These are phyloP conservation scores for Zygoascus hellenicus DNA, from an alignment of 1,139 yeast genomes.

Conservation along the genomic window DNA sequence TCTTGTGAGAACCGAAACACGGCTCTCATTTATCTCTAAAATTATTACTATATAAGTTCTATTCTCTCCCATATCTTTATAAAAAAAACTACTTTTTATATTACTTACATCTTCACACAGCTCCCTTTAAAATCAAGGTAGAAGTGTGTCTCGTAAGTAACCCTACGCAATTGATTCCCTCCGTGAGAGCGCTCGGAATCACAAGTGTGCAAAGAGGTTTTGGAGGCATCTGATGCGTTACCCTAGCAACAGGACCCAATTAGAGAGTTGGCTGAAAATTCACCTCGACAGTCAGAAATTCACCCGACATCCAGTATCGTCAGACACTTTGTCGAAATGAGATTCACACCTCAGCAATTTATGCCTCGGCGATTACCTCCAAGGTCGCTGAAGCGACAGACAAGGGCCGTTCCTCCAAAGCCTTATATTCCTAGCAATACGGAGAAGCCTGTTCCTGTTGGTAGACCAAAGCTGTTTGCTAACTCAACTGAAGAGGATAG, in stretches of 20 bases:
- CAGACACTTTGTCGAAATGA: constrained; percentile 2
- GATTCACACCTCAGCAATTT: constrained; percentile 3
- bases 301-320: not conserved
- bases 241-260: not conserved
- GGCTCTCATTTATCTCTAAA: no score
- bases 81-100: no score
- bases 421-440: constrained; percentile 19
- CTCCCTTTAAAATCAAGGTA: no score
- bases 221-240: no score
- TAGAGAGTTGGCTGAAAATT: constrained; percentile 6
- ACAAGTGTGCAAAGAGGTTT: no score
- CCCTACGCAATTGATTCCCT: no score
- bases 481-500: constrained; percentile 10
- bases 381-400: constrained; percentile 16
- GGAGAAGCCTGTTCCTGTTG: not conserved
- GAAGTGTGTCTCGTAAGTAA: no score
- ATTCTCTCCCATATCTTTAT: no score
- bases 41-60: no score
- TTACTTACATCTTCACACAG: no score
- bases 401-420: constrained; percentile 22
- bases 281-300: not conserved
- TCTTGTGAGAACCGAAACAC: no score
- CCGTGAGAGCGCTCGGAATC: no score
- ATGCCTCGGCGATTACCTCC: constrained; percentile 11
- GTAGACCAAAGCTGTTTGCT: constrained; percentile 11